Evolutionary conservation across 148 eudicot genomes (phyloP).

Genomic region (Suaeda aralocaspica): DNA sequence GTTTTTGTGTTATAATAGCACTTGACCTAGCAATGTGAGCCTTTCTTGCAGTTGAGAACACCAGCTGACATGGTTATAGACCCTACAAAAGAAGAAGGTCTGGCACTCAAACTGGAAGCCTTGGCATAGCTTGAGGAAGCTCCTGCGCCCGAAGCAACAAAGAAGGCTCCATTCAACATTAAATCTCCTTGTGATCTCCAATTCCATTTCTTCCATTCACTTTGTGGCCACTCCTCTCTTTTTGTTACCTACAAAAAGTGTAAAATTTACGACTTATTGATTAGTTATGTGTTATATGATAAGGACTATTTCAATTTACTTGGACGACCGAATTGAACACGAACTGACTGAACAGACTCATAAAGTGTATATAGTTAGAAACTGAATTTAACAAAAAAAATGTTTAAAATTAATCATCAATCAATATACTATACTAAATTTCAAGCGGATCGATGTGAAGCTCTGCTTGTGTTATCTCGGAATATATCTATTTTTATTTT

Average conservation of each 20-base stretch:
- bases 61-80: slow-evolving; percentile 54
- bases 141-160: slow-evolving; percentile 42
- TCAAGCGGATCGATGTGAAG: no score
- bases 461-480: no score
- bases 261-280: background rate
- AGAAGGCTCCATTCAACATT: slow-evolving; percentile 59
- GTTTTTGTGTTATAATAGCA: background rate
- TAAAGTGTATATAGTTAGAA: no score
- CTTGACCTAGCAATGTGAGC: slow-evolving; percentile 39
- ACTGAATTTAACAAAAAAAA: no score
- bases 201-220: slow-evolving; percentile 55
- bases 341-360: no score
- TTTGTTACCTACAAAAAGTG: slow-evolving; percentile 51
- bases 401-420: no score
- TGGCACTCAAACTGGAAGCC: slow-evolving; percentile 59
- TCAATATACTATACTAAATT: no score
- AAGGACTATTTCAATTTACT: no score
- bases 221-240: slow-evolving; percentile 44
- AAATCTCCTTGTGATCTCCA: slow-evolving; percentile 72
- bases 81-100: slow-evolving; percentile 50
- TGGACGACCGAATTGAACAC: no score
- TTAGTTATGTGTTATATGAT: no score
- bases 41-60: slow-evolving; percentile 43
- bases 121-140: slow-evolving; percentile 48
- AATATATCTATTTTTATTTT: no score